Conservation (phyloP, 306 rosid genomes). For the Amphicarpaea edgeworthii region DNA sequence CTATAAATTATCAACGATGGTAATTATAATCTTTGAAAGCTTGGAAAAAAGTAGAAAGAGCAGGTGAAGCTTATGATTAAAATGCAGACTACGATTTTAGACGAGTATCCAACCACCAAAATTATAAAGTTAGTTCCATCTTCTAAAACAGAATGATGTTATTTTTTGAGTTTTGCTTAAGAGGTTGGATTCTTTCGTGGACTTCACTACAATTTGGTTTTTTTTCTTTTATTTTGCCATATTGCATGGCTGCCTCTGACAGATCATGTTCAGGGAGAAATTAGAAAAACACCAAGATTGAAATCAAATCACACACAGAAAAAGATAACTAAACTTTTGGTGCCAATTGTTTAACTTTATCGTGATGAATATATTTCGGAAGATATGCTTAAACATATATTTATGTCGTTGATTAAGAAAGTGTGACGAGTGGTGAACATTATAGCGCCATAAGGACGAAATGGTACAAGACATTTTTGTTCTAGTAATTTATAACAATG, state of each 20-base stretch:
- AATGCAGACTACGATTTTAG: constrained; percentile 60
- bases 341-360: constrained; percentile 43
- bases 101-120: constrained; percentile 62
- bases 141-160: constrained; percentile 72
- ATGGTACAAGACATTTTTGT: constrained; percentile 18
- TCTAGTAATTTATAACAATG: too few relatives aligned
- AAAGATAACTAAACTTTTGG: constrained; percentile 33
- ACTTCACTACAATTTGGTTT: constrained; percentile 47
- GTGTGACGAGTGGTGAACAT: constrained; percentile 5
- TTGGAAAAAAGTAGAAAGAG: constrained; percentile 47
- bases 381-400: constrained; percentile 25
- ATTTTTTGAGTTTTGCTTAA: constrained; percentile 59
- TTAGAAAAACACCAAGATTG: constrained; percentile 30
- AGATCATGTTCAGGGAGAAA: constrained; percentile 31
- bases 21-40: constrained; percentile 72
- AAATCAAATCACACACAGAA: constrained; percentile 41
- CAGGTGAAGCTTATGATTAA: constrained; percentile 58
- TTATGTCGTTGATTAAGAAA: constrained; percentile 39
- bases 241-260: constrained; percentile 38
- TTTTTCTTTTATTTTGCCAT: constrained; percentile 51
- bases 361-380: constrained; percentile 24
- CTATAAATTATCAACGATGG: constrained; percentile 56
- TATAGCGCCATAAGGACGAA: not conserved
- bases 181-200: constrained; percentile 63
- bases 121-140: constrained; percentile 63